Evolutionary conservation across 2,329 filamentous ascomycete species (phyloP), one percentile per base, ranked within the genome.

Genomic region (Fusarium pilosicola): DNA sequence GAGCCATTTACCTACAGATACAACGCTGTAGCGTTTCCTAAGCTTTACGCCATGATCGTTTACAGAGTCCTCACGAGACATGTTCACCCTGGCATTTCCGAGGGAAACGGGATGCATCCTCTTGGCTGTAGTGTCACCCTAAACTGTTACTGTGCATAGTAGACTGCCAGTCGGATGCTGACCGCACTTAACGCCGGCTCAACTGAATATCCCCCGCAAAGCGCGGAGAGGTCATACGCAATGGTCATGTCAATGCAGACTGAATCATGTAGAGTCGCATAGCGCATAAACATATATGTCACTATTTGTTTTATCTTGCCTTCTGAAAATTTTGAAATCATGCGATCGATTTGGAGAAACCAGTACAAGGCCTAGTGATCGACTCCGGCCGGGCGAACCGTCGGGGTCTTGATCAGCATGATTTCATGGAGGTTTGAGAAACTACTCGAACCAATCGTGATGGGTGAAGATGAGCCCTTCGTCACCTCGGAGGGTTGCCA

Each of bases 211-310:
- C 32, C 58, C 67, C 71, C 71, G 49, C 71, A 58, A 56, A 48
- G 42, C 56, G 49, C 34, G 58, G 55, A 34, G 65, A 59, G 68
- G 71, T 71, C 67, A 74, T 67, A 56, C 38, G 71, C 59, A 52
- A 48, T 54, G 39, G 55, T 72, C 67, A 69, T 46, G 59, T 39
- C 34, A 56, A 58, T 36, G 26, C 10, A 51, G 24, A 68, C 45
- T 62, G 62, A 71, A 64, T 62, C 61, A 60, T 60, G 62, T 22
- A 42, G 24, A 42, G 39, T 63, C 34, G 34, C 38, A 64, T 69
- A 24, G 34, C 57, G 51, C 39, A 58, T 15, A 51, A 56, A 52
- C 30, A 54, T 55, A 26, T 39, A 54, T 55, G 34, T 39, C 66
- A 44, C 41, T 38, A 34, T 34, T 49, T 34, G 39, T 48, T 44